Evolutionary conservation across 1,284 basidiomycete genomes (phyloP).

Genomic region (Ustilago curta): DNA sequence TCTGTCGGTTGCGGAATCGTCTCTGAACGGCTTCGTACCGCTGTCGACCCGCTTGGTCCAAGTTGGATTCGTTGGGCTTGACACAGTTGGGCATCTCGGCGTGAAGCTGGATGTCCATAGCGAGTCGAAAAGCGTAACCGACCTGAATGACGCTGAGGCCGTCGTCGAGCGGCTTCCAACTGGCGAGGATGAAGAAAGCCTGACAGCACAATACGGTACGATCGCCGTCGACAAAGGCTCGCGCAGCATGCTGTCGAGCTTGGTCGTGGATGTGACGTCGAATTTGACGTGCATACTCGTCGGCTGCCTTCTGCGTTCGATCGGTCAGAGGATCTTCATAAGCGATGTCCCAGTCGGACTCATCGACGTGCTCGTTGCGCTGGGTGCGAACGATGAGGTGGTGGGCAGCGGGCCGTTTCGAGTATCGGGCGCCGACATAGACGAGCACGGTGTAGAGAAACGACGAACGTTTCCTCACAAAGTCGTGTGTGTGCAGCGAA

Average conservation of each 20-base stretch:
- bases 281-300: constrained; percentile 38
- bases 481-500: constrained; percentile 49
- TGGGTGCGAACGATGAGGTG: constrained; percentile 37
- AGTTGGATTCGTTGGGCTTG: constrained; percentile 40
- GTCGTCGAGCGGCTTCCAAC: constrained; percentile 53
- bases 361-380: constrained; percentile 25
- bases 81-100: constrained; percentile 53
- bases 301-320: constrained; percentile 27
- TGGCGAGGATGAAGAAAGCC: constrained; percentile 50
- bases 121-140: constrained; percentile 51
- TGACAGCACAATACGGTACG: constrained; percentile 48
- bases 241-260: constrained; percentile 45
- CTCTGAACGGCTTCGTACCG: constrained; percentile 42
- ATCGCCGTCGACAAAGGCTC: constrained; percentile 52
- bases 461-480: constrained; percentile 47
- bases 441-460: constrained; percentile 54
- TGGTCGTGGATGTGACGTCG: constrained; percentile 38
- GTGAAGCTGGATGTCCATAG: constrained; percentile 54
- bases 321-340: constrained; percentile 26
- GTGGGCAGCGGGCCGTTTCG: constrained; percentile 33
- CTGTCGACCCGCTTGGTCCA: constrained; percentile 40
- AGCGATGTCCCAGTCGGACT: constrained; percentile 38
- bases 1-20: constrained; percentile 52
- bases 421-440: constrained; percentile 41
- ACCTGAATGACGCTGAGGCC: constrained; percentile 49